These are phyloP conservation scores for Paecilomyces niveus DNA, from an alignment of 2,329 filamentous ascomycete species.

Conservation along the genomic window DNA sequence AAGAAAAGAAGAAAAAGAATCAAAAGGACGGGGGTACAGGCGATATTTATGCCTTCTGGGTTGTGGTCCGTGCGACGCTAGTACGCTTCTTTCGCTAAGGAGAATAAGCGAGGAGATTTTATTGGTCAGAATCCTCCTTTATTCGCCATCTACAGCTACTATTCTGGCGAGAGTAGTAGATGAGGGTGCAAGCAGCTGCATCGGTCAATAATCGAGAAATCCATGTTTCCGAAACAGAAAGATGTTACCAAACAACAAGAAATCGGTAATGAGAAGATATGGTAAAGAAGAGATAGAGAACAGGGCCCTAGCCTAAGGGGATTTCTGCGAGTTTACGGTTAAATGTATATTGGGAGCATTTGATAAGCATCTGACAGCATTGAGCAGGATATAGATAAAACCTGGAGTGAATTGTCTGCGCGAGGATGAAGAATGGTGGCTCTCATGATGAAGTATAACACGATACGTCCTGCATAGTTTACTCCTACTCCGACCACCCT, in stretches of 20 bases:
- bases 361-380: too few relatives aligned
- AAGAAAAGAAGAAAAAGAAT: slow-evolving; percentile 37
- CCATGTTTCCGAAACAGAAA: background rate
- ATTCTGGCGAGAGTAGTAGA: background rate
- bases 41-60: slow-evolving; percentile 22
- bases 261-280: too few relatives aligned
- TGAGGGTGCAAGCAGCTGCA: background rate
- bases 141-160: background rate
- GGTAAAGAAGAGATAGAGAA: too few relatives aligned
- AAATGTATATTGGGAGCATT: too few relatives aligned
- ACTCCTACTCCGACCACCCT: background rate
- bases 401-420: too few relatives aligned
- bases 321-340: too few relatives aligned
- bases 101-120: background rate
- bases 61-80: slow-evolving; percentile 14
- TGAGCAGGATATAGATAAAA: too few relatives aligned
- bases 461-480: background rate
- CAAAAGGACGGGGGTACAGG: slow-evolving; percentile 15
- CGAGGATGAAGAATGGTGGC: too few relatives aligned
- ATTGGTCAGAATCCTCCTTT: background rate
- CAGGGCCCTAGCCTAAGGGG: too few relatives aligned
- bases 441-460: too few relatives aligned
- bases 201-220: too few relatives aligned
- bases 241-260: background rate
- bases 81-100: background rate